Evolutionary conservation across 1,284 basidiomycete species (phyloP).

Genomic region (Naganishia cerealis): DNA sequence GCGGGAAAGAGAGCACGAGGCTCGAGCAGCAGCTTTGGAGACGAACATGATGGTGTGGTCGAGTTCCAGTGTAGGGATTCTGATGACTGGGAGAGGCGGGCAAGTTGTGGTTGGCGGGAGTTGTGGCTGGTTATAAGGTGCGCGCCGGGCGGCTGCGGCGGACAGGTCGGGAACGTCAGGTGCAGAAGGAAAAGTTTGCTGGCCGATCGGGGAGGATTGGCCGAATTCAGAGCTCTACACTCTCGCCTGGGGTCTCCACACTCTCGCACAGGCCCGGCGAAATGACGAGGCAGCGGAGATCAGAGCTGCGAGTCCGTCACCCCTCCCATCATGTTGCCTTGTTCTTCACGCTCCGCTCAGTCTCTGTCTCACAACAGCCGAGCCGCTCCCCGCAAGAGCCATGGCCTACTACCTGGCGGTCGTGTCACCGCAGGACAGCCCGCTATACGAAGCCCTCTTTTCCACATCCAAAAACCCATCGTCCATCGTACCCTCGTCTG

Average conservation of each 20-base stretch:
- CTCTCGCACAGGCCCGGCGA: constrained; percentile 15
- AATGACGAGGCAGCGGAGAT: background rate
- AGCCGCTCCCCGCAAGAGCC: background rate
- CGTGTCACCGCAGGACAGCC: constrained; percentile 53
- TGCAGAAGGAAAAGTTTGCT: constrained; percentile 16
- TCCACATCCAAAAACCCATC: constrained; percentile 42
- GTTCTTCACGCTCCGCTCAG: background rate
- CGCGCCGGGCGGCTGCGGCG: background rate
- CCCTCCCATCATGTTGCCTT: background rate
- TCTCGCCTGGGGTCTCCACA: constrained; percentile 21
- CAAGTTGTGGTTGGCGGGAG: too few relatives aligned
- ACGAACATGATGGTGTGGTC: constrained; percentile 12
- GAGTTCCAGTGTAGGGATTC: background rate
- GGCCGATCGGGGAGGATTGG: constrained; percentile 24
- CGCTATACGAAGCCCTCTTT: constrained; percentile 53
- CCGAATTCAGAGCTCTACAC: constrained; percentile 20
- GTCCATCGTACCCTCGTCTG: constrained; percentile 29
- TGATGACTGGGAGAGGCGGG: background rate
- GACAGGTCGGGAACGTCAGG: background rate
- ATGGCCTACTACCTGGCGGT: constrained; percentile 56
- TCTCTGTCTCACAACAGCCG: background rate
- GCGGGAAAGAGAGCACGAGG: constrained; percentile 5
- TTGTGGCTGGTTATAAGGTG: background rate
- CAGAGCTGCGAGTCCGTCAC: background rate
- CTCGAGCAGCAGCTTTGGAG: constrained; percentile 19